phyloP scores from a whole-genome alignment of 176 grass and related monocot species.

The Raddia distichophylla region DNA sequence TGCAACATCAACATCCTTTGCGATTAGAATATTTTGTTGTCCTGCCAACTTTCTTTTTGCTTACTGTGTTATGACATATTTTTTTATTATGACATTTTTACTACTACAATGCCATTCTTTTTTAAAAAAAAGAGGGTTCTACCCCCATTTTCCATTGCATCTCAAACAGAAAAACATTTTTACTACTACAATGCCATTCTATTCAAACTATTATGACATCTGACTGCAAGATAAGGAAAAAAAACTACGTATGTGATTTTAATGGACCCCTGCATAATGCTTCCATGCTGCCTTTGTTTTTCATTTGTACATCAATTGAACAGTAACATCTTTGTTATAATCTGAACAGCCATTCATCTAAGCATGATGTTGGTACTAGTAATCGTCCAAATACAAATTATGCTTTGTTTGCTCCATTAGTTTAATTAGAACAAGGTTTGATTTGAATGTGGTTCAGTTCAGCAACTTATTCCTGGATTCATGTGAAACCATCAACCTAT shows the following conservation, averaged over 20 bases:
- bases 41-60: background rate
- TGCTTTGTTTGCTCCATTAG: background rate
- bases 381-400: background rate
- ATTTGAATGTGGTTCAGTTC: background rate
- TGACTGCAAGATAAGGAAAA: background rate
- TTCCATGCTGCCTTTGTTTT: background rate
- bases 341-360: background rate
- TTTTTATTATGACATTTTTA: background rate
- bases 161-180: no score
- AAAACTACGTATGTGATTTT: background rate
- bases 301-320: constrained; percentile 12
- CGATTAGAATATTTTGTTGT: constrained; percentile 4
- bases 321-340: background rate
- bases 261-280: background rate
- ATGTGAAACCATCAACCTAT: background rate
- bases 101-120: background rate
- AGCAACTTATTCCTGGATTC: constrained; percentile 8
- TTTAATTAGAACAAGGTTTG: background rate
- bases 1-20: constrained; percentile 3
- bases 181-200: constrained; percentile 9
- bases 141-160: no score
- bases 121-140: no score
- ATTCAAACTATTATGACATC: constrained; percentile 1
- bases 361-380: constrained; percentile 2
- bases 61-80: background rate